Conservation (phyloP, 2,329 filamentous ascomycete genomes). For the Fusarium subtropicale region DNA sequence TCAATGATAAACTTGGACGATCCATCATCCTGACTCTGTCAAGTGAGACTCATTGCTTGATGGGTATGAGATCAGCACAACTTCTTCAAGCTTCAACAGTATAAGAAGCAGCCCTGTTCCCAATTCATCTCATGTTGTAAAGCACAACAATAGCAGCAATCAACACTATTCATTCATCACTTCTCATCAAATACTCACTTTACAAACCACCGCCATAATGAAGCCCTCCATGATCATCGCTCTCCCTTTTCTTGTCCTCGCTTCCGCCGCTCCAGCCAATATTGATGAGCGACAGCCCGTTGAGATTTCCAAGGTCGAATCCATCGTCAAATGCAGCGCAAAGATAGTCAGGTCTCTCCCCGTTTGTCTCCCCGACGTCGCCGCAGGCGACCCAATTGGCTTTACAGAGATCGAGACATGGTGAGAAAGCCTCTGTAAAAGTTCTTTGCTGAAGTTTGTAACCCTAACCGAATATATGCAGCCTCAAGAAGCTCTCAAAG, state of each 20-base stretch:
- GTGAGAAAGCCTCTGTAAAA: background rate
- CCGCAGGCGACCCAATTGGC: background rate
- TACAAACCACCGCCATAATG: background rate
- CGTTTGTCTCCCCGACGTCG: background rate
- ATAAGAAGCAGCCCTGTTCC: background rate
- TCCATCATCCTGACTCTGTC: background rate
- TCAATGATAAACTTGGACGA: background rate
- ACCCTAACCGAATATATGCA: background rate
- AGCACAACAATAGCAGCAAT: background rate
- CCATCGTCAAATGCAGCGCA: background rate
- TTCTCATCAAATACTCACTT: background rate
- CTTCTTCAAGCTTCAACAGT: background rate
- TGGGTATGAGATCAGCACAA: background rate
- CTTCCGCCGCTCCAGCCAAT: background rate
- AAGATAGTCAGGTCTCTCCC: background rate
- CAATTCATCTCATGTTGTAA: too few species aligned
- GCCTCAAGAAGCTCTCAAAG: background rate
- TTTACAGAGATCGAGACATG: background rate
- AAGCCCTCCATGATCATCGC: slow-evolving; percentile 2
- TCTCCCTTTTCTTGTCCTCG: background rate
- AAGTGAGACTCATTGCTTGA: background rate
- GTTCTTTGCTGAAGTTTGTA: accelerated
- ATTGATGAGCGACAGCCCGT: background rate
- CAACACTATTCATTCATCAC: background rate
- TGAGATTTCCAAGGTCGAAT: background rate